phyloP scores from a whole-genome alignment of 1,139 yeast genomes.

The Yamadazyma oceani region DNA sequence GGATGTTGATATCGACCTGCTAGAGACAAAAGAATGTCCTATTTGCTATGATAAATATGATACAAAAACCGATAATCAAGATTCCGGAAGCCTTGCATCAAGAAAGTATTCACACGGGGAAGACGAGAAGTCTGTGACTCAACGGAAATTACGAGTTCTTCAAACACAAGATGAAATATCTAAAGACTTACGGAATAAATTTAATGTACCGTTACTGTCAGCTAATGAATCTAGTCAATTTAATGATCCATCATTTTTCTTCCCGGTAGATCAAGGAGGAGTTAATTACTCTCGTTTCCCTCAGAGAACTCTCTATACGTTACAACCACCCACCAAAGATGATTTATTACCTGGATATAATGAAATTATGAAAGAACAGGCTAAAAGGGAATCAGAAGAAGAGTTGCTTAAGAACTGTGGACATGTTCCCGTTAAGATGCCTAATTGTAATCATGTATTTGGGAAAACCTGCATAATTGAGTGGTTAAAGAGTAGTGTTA shows the following conservation, averaged over 20 bases:
- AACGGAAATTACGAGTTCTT: not conserved
- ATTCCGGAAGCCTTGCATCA: too few species aligned
- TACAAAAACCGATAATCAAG: not conserved
- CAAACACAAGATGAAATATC: slow-evolving; percentile 6
- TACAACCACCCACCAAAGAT: slow-evolving; percentile 24
- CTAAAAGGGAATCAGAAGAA: slow-evolving; percentile 13
- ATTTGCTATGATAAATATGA: slow-evolving; percentile 45
- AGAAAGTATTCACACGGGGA: too few species aligned
- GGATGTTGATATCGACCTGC: slow-evolving; percentile 22
- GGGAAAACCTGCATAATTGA: slow-evolving; percentile 45
- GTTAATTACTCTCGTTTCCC: slow-evolving; percentile 36
- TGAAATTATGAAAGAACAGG: slow-evolving; percentile 16
- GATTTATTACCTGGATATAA: slow-evolving; percentile 35
- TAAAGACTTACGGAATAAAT: slow-evolving; percentile 5
- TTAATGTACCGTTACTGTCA: slow-evolving; percentile 6
- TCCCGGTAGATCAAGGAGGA: slow-evolving; percentile 38
- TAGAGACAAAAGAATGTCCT: slow-evolving; percentile 36
- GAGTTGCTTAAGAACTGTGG: slow-evolving; percentile 16
- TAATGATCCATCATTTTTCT: slow-evolving; percentile 39
- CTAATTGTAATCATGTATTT: slow-evolving; percentile 42
- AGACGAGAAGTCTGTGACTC: not conserved
- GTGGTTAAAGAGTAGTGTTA: slow-evolving; percentile 42
- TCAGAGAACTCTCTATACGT: slow-evolving; percentile 25
- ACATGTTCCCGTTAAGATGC: slow-evolving; percentile 46
- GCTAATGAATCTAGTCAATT: slow-evolving; percentile 17